These are phyloP conservation scores for Dendrocalamus sinicus DNA, from an alignment of 176 grass and related monocot species.

Conservation along the genomic window DNA sequence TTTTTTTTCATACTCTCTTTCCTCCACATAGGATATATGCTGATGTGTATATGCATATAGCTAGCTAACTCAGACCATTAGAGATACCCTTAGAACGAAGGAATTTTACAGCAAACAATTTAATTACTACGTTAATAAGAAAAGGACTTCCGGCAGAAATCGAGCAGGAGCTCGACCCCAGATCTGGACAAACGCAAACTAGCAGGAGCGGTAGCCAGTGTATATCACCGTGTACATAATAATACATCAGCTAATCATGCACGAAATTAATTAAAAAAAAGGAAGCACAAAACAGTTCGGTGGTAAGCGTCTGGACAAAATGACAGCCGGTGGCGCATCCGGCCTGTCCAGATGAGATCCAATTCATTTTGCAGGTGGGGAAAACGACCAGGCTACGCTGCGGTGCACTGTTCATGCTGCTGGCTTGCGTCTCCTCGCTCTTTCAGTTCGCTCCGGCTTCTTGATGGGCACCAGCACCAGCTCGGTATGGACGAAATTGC, in stretches of 20 bases:
- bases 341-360: background rate
- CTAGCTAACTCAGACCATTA: too few species aligned
- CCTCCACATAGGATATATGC: too few species aligned
- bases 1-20: too few species aligned
- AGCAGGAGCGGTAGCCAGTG: too few species aligned
- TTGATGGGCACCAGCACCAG: background rate
- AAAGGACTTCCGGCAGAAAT: too few species aligned
- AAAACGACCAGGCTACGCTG: background rate
- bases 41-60: too few species aligned
- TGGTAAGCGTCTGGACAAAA: constrained; percentile 1
- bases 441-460: background rate
- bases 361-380: background rate
- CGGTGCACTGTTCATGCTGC: background rate
- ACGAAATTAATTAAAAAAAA: too few species aligned
- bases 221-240: too few species aligned
- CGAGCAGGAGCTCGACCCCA: background rate
- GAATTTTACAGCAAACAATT: too few species aligned
- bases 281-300: background rate
- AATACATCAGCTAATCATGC: too few species aligned
- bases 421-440: background rate
- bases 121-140: too few species aligned
- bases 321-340: background rate
- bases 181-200: background rate
- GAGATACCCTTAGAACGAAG: too few species aligned
- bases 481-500: background rate